Evolutionary conservation across 257 asterid genomes (phyloP), one percentile per base, ranked within the genome.

Genomic region (Cynanchum wilfordii): DNA sequence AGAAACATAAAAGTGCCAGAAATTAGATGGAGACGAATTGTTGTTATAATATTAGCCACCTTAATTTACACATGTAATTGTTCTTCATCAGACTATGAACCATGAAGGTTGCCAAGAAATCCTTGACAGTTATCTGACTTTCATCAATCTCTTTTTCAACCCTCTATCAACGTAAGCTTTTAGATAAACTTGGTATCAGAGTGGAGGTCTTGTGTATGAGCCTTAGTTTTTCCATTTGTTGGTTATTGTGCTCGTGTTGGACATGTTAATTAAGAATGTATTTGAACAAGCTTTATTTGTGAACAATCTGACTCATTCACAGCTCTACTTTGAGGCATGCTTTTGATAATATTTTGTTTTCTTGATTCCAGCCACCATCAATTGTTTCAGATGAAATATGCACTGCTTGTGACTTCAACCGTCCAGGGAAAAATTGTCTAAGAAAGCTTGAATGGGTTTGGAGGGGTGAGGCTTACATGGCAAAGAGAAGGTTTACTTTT

Each of bases 381-480:
- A 91, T 91, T 76, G 99, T 94, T 75, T 85, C 96, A 22, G 97
- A 94, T 83, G 99, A 94, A 83, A 84, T 91, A 78, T 94, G 99
- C 88, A 91, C 99, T 76, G 97, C 99, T 59, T 94, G 99, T 52
- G 99, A 94, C 82, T 94, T 94, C 75, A 94, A 94, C 80, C 99
- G 99, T 71, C 99, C 97, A 5, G 99, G 98, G 62, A 94, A 94
- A 83, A 89, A 86, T 68, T 94, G 99, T 86, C 98, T 94, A 40
- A 80, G 99, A 82, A 94, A 85, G 89, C 97, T 94, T 78, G 98
- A 94, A 79, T 94, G 99, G 99, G 99, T 91, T 79, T 94, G 99
- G 99, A 96, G 99, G 76, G 99, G 99, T 76, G 98, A 91, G 86
- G 87, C 90, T 69, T 94, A 89, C 86, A 89, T 49, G 88, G 99